These are phyloP conservation scores for Cymbopogon flexuosus DNA, from an alignment of 202 grass and related monocot species.

Conservation along the genomic window DNA sequence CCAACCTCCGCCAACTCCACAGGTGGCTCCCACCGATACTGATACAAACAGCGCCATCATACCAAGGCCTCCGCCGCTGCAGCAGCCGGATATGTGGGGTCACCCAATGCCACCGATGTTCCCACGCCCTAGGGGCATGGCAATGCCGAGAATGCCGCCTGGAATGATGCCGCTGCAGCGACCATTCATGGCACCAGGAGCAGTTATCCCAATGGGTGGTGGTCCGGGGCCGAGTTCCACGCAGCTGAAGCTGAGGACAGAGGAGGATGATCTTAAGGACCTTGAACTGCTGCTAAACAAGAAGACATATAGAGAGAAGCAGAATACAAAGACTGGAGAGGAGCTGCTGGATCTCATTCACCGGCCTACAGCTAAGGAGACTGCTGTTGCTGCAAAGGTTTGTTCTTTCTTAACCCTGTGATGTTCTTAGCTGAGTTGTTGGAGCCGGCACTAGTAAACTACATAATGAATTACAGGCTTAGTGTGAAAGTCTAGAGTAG, in stretches of 20 bases:
- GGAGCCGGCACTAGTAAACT: not conserved
- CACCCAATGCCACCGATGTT: constrained; percentile 78
- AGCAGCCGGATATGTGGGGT: constrained; percentile 70
- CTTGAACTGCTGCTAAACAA: constrained; percentile 77
- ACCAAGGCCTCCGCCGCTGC: constrained; percentile 45
- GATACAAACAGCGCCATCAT: constrained; percentile 40
- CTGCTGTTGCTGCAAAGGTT: constrained; percentile 96
- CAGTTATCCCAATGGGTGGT: constrained; percentile 36
- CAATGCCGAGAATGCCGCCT: constrained; percentile 49
- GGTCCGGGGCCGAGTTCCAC: constrained; percentile 23
- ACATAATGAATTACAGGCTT: not conserved
- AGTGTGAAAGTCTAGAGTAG: constrained; percentile 21
- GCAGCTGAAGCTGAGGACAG: constrained; percentile 55
- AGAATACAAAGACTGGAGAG: constrained; percentile 92
- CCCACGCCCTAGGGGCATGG: constrained; percentile 58
- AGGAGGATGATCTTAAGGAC: constrained; percentile 94
- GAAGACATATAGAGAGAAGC: constrained; percentile 88
- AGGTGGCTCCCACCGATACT: constrained; percentile 26
- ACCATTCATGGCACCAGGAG: constrained; percentile 53
- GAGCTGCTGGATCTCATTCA: constrained; percentile 99
- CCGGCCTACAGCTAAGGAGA: constrained; percentile 87
- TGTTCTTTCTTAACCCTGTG: constrained; percentile 29
- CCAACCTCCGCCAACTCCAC: constrained; percentile 36
- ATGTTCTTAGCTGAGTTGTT: not conserved
- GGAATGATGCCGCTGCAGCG: constrained; percentile 63